phyloP scores from a whole-genome alignment of 2,329 filamentous ascomycete species.

The Venturia carpophila region DNA sequence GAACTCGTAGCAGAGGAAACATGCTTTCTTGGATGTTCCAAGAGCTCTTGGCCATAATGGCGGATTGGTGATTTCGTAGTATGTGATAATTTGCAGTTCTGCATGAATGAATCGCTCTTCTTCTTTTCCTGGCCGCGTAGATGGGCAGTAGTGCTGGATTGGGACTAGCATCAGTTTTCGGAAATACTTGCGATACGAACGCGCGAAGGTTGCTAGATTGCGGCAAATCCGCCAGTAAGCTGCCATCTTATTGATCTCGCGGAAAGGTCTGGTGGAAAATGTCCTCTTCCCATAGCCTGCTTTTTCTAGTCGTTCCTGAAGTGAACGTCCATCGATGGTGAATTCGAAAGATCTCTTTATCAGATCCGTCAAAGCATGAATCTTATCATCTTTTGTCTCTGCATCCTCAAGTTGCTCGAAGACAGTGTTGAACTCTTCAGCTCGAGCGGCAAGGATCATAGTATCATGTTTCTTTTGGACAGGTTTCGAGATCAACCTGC shows the following conservation, averaged over 20 bases:
- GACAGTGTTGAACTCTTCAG: neutral
- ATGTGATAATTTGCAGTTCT: slow-evolving; percentile 15
- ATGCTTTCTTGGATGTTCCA: slow-evolving; percentile 11
- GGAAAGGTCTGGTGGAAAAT: slow-evolving; percentile 10
- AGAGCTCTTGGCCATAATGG: slow-evolving; percentile 7
- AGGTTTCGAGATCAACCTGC: slow-evolving; percentile 4
- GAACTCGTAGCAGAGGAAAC: slow-evolving; percentile 14
- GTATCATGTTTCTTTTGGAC: slow-evolving; percentile 5
- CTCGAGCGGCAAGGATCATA: neutral
- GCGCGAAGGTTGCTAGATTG: slow-evolving; percentile 15
- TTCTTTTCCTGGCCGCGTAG: slow-evolving; percentile 7
- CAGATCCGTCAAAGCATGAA: neutral
- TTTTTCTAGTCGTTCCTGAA: slow-evolving; percentile 18
- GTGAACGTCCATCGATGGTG: slow-evolving; percentile 19
- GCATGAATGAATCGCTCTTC: slow-evolving; percentile 17
- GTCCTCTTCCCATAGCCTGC: slow-evolving; percentile 17
- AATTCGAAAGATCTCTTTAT: slow-evolving; percentile 17
- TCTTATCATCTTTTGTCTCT: neutral
- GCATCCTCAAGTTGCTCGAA: slow-evolving; percentile 10
- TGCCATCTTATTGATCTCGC: slow-evolving; percentile 18
- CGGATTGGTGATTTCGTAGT: slow-evolving; percentile 1
- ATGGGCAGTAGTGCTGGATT: slow-evolving; percentile 17
- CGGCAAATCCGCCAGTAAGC: slow-evolving; percentile 20
- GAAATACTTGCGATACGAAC: slow-evolving; percentile 19
- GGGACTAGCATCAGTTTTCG: slow-evolving; percentile 11